A percentile compares a stretch with the other conserved stretches of the same genome.
Conservation (phyloP, 176 grass and related monocot genomes). For the Leersia perrieri region DNA sequence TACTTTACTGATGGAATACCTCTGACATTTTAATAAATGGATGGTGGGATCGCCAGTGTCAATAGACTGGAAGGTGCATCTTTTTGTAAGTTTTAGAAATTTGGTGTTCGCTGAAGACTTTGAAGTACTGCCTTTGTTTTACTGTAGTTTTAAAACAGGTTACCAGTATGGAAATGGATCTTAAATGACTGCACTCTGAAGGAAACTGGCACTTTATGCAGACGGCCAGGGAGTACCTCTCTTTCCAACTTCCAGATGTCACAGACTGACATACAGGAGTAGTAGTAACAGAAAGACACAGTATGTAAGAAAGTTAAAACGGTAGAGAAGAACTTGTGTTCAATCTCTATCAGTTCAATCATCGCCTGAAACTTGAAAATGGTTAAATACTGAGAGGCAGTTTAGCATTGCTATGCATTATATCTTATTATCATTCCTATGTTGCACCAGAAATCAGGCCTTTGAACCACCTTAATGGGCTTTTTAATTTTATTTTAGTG, state of each 20-base stretch:
- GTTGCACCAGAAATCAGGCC: too few relatives aligned
- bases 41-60: conserved; percentile 22
- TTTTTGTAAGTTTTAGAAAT: conserved; percentile 9
- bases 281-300: neutral
- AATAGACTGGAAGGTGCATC: conserved; percentile 1
- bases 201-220: neutral
- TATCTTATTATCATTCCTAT: too few relatives aligned
- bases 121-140: neutral
- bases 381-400: too few relatives aligned
- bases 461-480: too few relatives aligned
- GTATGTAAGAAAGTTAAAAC: neutral
- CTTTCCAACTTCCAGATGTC: neutral
- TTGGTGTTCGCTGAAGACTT: conserved; percentile 36
- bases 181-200: neutral
- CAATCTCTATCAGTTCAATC: neutral
- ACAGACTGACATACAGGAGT: neutral
- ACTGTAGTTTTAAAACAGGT: neutral
- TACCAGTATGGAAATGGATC: neutral
- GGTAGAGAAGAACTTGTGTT: too few relatives aligned
- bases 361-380: neutral
- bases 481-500: too few relatives aligned
- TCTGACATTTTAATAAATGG: conserved; percentile 45
- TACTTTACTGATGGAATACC: conserved; percentile 33
- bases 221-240: neutral
- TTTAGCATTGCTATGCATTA: too few relatives aligned